Evolutionary conservation across 179 eudicot species (phyloP), one percentile per base, ranked within the genome.

Genomic region (Sideroxylon spinosum): DNA sequence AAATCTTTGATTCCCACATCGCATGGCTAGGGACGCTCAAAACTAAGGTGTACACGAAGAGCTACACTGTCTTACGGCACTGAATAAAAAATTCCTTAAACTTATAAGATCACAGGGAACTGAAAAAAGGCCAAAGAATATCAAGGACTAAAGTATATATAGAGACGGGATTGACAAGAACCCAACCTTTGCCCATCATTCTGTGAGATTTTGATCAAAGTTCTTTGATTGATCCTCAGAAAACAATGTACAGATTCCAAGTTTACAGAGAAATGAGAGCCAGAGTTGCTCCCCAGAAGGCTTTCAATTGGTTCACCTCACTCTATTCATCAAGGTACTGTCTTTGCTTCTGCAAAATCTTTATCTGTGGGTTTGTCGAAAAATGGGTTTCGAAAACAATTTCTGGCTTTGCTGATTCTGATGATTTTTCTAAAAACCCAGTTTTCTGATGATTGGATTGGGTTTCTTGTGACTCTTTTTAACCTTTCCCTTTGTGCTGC

Each of bases 261-360:
- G 60, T 84, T 48, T 46, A 81, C 79, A 85, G 87, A 82, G 80
- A 81, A 64, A 23, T 83, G 63, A 85, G 80, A 70, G 73, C 83
- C 4, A 78, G 76, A 44, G 75, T 37, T 37, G 44, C 74, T 80
- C 67, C 85, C 57, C 84, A 50, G 71, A 81, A 60, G 79, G 84
- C 78, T 63, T 44, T 85, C 50, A 80, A 78, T 66, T 81, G 80
- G 85, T 60, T 81, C n/a, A 26, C 72, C 72, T 76, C 85, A 71
- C 65, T 80, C 62, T 76, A 75, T 73, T 14, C 79, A 48, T 77
- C 88, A 75, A 86, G 93, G 93, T 88, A 83, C 10, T 28, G 4
- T 28, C 73, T 14, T 52, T 63, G 44, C 44, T 37, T n/a, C 17
- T 14, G 25, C 52, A 1, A 66, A 49, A 64, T 49, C 56, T 9